phyloP scores from a whole-genome alignment of 306 rosid genomes.

The Vigna angularis region DNA sequence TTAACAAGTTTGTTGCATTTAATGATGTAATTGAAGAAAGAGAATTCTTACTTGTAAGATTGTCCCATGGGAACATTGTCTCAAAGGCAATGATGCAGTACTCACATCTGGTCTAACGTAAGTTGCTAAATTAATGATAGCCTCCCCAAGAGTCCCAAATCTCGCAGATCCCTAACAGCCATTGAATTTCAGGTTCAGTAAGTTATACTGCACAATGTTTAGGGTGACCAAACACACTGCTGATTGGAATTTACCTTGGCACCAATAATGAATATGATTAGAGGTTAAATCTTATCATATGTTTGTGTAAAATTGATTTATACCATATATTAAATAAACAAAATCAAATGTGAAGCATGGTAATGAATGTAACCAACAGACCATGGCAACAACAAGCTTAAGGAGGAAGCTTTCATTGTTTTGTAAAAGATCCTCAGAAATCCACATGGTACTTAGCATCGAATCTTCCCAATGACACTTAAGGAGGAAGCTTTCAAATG shows the following conservation, averaged over 20 bases:
- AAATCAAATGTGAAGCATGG: slow-evolving; percentile 1
- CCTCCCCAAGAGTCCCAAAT: slow-evolving; percentile 58
- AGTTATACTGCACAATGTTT: background rate
- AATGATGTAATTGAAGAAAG: background rate
- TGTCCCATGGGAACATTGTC: slow-evolving; percentile 42
- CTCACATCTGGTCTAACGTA: slow-evolving; percentile 31
- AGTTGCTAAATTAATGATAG: slow-evolving; percentile 48
- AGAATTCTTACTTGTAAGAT: slow-evolving; percentile 47
- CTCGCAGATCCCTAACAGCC: slow-evolving; percentile 46
- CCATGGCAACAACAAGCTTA: slow-evolving; percentile 54
- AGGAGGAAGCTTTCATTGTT: slow-evolving; percentile 34
- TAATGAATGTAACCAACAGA: slow-evolving; percentile 23
- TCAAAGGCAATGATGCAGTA: slow-evolving; percentile 47
- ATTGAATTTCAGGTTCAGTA: slow-evolving; percentile 7
- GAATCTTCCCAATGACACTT: slow-evolving; percentile 50
- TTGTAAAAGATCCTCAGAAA: slow-evolving; percentile 42
- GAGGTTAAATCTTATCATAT: no score
- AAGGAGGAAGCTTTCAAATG: no score
- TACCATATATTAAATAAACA: background rate
- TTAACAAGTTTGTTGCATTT: background rate
- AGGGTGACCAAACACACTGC: no score
- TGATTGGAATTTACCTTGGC: no score
- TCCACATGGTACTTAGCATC: slow-evolving; percentile 42
- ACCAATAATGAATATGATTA: no score
- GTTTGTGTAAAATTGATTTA: no score